Evolutionary conservation across 345 rosid species (phyloP).

Genomic region (Boechera retrofracta): DNA sequence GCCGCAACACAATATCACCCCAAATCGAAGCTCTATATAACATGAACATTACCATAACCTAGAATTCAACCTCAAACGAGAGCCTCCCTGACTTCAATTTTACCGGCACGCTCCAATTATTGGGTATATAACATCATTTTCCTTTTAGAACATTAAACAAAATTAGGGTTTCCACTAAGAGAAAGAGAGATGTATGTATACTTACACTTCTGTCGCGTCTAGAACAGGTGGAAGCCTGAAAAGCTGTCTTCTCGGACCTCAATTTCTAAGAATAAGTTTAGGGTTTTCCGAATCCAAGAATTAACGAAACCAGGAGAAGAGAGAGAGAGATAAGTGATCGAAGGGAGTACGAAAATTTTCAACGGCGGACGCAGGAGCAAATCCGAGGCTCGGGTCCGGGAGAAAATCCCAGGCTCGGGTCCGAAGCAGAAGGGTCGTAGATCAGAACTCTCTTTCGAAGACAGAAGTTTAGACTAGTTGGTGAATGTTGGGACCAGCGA

Average conservation of each 20-base stretch:
- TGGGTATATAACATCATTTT: not conserved
- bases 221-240: constrained; percentile 38
- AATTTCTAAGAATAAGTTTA: constrained; percentile 38
- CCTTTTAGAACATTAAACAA: not conserved
- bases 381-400: constrained; percentile 49
- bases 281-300: constrained; percentile 48
- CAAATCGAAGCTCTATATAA: constrained; percentile 31
- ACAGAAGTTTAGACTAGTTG: too few species aligned
- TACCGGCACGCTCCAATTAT: constrained; percentile 8
- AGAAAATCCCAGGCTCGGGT: constrained; percentile 10
- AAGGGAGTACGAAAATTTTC: constrained; percentile 56
- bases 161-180: constrained; percentile 56
- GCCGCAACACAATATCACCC: constrained; percentile 14
- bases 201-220: constrained; percentile 49
- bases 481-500: too few species aligned
- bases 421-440: constrained; percentile 39
- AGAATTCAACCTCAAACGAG: constrained; percentile 6
- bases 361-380: constrained; percentile 63
- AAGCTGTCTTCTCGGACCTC: constrained; percentile 44
- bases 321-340: constrained; percentile 49
- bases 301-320: constrained; percentile 39
- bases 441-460: too few species aligned
- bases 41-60: constrained; percentile 1
- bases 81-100: not conserved
- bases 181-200: constrained; percentile 25